phyloP scores from a whole-genome alignment of 805 yeast genomes.

The Hanseniaspora taiwanica region DNA sequence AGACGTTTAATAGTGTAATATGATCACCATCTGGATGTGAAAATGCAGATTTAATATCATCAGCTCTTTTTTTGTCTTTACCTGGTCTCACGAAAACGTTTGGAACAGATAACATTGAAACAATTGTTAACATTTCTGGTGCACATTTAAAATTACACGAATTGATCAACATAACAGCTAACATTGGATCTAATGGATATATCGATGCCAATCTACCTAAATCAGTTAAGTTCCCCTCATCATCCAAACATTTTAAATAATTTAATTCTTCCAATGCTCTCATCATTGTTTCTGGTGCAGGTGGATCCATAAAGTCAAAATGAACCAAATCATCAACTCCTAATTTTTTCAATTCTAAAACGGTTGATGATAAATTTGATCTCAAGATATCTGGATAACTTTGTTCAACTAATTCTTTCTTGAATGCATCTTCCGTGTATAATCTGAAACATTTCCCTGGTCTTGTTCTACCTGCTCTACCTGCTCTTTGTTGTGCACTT shows the following conservation, averaged over 20 bases:
- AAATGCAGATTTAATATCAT: slow-evolving; percentile 74
- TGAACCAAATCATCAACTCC: slow-evolving; percentile 95
- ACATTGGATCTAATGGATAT: slow-evolving; percentile 91
- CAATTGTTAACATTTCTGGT: slow-evolving; percentile 76
- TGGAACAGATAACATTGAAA: slow-evolving; percentile 86
- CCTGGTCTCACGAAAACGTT: slow-evolving; percentile 91
- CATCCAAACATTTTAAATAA: slow-evolving; percentile 78
- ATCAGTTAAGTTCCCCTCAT: slow-evolving; percentile 81
- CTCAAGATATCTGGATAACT: slow-evolving; percentile 92
- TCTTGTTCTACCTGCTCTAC: slow-evolving; percentile 99
- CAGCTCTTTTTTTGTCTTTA: slow-evolving; percentile 76
- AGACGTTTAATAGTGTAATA: slow-evolving; percentile 78
- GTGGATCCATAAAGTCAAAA: slow-evolving; percentile 98
- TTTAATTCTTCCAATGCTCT: slow-evolving; percentile 92
- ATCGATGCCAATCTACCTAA: slow-evolving; percentile 83
- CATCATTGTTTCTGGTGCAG: slow-evolving; percentile 99
- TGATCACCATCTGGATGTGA: slow-evolving; percentile 96
- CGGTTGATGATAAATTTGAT: slow-evolving; percentile 83
- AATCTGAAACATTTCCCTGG: slow-evolving; percentile 96
- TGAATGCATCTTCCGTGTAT: slow-evolving; percentile 93
- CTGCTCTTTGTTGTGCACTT: slow-evolving; percentile 96
- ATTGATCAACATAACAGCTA: slow-evolving; percentile 85
- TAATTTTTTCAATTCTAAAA: slow-evolving; percentile 80
- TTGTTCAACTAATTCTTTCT: slow-evolving; percentile 86
- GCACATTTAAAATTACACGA: slow-evolving; percentile 79